A percentile compares a stretch with the other conserved stretches of the same genome.
Evolutionary conservation across 352 stramenopile genomes (phyloP).

Genomic region (Pythium angustatum): DNA sequence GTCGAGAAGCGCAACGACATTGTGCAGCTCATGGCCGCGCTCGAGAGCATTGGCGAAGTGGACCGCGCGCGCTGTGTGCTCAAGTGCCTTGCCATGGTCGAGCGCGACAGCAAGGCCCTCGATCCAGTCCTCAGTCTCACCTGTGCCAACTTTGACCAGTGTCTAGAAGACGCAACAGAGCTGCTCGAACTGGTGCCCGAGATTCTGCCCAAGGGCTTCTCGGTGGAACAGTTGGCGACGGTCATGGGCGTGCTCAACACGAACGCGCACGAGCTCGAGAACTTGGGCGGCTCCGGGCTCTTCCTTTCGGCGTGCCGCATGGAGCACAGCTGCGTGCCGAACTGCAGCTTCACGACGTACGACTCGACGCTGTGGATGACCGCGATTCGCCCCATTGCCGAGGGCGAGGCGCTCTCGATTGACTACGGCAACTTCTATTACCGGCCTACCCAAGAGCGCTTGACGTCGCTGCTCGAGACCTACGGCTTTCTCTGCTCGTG

Average conservation of each 20-base stretch:
- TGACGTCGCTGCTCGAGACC: slow-evolving; percentile 54
- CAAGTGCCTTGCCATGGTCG: slow-evolving; percentile 64
- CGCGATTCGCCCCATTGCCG: slow-evolving; percentile 61
- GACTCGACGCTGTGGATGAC: slow-evolving; percentile 76
- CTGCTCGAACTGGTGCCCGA: slow-evolving; percentile 49
- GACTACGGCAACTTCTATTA: slow-evolving; percentile 85
- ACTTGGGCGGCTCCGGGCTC: slow-evolving; percentile 65
- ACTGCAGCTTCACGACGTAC: slow-evolving; percentile 78
- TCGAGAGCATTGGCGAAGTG: slow-evolving; percentile 69
- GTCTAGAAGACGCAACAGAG: slow-evolving; percentile 40
- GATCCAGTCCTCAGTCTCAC: slow-evolving; percentile 48
- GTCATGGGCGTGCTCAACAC: slow-evolving; percentile 76
- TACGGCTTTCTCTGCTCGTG: slow-evolving; percentile 73
- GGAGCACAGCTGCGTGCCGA: slow-evolving; percentile 71
- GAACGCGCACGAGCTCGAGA: slow-evolving; percentile 75
- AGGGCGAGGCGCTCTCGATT: slow-evolving; percentile 67
- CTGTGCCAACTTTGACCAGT: slow-evolving; percentile 47
- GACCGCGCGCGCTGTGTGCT: slow-evolving; percentile 73
- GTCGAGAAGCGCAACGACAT: slow-evolving; percentile 49
- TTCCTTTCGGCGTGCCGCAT: slow-evolving; percentile 75
- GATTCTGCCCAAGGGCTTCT: slow-evolving; percentile 57
- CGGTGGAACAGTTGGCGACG: slow-evolving; percentile 56
- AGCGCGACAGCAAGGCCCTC: slow-evolving; percentile 46
- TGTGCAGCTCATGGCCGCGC: slow-evolving; percentile 46
- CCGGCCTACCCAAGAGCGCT: slow-evolving; percentile 58